A percentile compares a stretch with the other conserved stretches of the same genome.
These are phyloP conservation scores for Ascoidea asiatica DNA, from an alignment of 805 yeast genomes.

Conservation along the genomic window DNA sequence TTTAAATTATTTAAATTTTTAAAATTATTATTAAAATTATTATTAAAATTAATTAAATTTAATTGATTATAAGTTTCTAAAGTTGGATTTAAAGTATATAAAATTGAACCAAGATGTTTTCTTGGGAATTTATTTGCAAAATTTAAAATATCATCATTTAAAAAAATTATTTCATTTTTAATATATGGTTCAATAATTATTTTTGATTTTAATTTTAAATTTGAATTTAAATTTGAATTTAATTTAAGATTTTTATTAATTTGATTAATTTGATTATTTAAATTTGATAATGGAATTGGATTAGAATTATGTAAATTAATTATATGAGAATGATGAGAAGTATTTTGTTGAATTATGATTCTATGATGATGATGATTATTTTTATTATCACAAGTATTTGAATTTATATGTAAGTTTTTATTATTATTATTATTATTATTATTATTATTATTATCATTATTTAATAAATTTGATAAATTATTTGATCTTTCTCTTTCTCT, in stretches of 20 bases:
- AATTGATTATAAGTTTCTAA: conserved; percentile 23
- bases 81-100: conserved; percentile 47
- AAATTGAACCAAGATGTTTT: conserved; percentile 35
- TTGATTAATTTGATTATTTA: background rate
- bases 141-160: conserved; percentile 25
- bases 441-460: background rate
- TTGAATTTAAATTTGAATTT: conserved; percentile 1
- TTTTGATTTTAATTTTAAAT: background rate
- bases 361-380: background rate
- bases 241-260: background rate
- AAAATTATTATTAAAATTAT: background rate
- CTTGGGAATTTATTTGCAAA: conserved; percentile 29
- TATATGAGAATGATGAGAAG: background rate
- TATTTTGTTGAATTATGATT: background rate
- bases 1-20: conserved; percentile 2
- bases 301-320: no score
- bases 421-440: no score
- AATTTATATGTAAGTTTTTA: background rate
- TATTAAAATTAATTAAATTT: background rate
- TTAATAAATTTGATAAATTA: no score
- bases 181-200: conserved; percentile 9
- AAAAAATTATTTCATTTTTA: conserved; percentile 17
- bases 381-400: background rate
- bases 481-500: background rate
- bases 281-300: no score